These are phyloP conservation scores for Pisolithus albus DNA, from an alignment of 768 basidiomycete species.

Conservation along the genomic window DNA sequence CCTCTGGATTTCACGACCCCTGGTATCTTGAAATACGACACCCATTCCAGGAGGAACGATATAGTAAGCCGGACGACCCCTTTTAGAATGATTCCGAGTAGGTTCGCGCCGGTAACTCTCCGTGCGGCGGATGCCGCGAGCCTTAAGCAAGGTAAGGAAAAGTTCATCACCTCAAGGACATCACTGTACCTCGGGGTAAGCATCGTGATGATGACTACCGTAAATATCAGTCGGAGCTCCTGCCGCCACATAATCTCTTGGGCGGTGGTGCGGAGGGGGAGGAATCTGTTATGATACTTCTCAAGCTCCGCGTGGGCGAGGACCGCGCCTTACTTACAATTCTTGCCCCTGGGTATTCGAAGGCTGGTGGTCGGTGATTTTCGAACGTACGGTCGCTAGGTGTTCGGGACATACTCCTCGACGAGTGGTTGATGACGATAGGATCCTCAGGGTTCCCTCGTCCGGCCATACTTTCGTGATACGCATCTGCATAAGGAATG, in stretches of 20 bases:
- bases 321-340: conserved; percentile 14
- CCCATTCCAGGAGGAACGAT: conserved; percentile 60
- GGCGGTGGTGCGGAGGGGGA: conserved; percentile 20
- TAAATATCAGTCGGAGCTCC: conserved; percentile 28
- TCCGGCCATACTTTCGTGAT: conserved; percentile 15
- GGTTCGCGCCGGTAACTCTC: conserved; percentile 20
- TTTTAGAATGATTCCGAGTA: conserved; percentile 15
- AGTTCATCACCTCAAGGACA: neutral
- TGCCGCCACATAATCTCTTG: conserved; percentile 11
- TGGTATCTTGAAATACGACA: conserved; percentile 62
- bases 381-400: conserved; percentile 30
- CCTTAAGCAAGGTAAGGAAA: conserved; percentile 11
- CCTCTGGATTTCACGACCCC: conserved; percentile 60
- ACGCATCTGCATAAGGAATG: conserved; percentile 13
- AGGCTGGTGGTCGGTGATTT: conserved; percentile 15
- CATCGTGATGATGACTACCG: conserved; percentile 14
- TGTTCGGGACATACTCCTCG: conserved; percentile 12
- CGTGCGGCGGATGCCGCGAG: conserved; percentile 17
- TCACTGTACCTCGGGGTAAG: conserved; percentile 10
- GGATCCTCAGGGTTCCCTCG: conserved; percentile 13
- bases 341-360: conserved; percentile 18
- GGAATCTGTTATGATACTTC: conserved; percentile 18
- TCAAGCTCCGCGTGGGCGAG: neutral
- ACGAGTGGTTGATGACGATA: conserved; percentile 16
- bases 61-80: conserved; percentile 39